Evolutionary conservation across 208 protist genomes (phyloP).

Genomic region (Crithidia bombi): DNA sequence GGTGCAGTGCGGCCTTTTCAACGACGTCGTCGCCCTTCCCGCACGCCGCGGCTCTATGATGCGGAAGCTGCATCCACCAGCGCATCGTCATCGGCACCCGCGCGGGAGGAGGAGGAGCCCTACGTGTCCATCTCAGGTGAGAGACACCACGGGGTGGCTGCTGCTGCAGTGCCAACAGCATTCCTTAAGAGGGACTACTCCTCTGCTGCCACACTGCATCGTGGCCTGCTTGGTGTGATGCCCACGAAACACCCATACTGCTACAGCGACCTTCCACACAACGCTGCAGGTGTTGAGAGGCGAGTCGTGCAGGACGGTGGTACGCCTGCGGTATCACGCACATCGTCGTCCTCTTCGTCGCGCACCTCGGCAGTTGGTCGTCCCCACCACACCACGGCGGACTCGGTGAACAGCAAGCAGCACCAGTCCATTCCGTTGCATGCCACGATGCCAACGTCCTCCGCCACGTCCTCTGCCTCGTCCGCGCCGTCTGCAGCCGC

Average conservation of each 20-base stretch:
- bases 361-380: not conserved
- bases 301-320: not conserved
- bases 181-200: not conserved
- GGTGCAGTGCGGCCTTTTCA: not conserved
- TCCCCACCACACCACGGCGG: not conserved
- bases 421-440: not conserved
- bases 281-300: not conserved
- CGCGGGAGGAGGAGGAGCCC: not conserved
- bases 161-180: not conserved
- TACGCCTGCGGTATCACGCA: not conserved
- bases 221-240: conserved; percentile 8
- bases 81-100: not conserved
- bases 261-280: conserved; percentile 4
- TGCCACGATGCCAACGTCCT: not conserved
- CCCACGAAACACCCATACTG: conserved; percentile 33
- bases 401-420: conserved; percentile 1
- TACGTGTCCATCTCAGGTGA: not conserved
- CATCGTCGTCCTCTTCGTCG: not conserved
- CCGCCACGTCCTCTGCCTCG: not conserved
- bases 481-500: not conserved
- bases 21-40: conserved; percentile 1
- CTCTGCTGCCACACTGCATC: too few relatives aligned
- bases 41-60: conserved; percentile 19
- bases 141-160: not conserved
- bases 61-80: not conserved